A percentile compares a stretch with the other conserved stretches of the same genome.
Conservation (phyloP, 768 basidiomycete genomes). For the Mycena alexandri region DNA sequence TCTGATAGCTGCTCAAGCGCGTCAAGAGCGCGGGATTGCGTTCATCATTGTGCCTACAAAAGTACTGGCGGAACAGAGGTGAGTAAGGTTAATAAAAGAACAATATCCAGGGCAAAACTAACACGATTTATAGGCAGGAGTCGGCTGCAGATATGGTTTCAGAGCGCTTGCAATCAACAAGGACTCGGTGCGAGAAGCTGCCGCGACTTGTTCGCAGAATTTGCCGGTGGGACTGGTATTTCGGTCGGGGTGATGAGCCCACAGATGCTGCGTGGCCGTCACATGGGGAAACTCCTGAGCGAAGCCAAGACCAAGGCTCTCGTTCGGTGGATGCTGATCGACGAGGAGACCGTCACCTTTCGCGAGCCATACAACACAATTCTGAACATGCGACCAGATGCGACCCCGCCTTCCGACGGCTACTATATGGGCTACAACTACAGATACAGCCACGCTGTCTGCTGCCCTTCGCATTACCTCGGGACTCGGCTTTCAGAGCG, state of each 20-base stretch:
- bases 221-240: constrained; percentile 7
- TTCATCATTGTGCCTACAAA: constrained; percentile 24
- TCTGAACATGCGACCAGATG: constrained; percentile 14
- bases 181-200: constrained; percentile 20
- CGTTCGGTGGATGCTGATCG: constrained; percentile 33
- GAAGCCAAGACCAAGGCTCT: background rate
- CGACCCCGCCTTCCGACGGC: constrained; percentile 27
- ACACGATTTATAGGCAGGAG: constrained; percentile 7
- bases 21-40: constrained; percentile 17
- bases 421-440: constrained; percentile 37
- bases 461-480: constrained; percentile 23
- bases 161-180: constrained; percentile 19
- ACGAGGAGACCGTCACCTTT: constrained; percentile 27
- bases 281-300: constrained; percentile 6
- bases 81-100: background rate
- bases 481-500: constrained; percentile 29
- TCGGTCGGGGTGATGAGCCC: constrained; percentile 31
- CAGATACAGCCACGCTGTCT: constrained; percentile 24
- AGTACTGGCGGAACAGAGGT: constrained; percentile 12
- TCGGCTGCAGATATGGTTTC: constrained; percentile 4
- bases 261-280: constrained; percentile 26
- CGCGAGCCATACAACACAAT: constrained; percentile 17
- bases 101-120: too few relatives aligned
- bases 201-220: constrained; percentile 8
- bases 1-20: constrained; percentile 15